Conservation (phyloP, 495 filamentous ascomycete species). For the Stereocaulon alpinum region DNA sequence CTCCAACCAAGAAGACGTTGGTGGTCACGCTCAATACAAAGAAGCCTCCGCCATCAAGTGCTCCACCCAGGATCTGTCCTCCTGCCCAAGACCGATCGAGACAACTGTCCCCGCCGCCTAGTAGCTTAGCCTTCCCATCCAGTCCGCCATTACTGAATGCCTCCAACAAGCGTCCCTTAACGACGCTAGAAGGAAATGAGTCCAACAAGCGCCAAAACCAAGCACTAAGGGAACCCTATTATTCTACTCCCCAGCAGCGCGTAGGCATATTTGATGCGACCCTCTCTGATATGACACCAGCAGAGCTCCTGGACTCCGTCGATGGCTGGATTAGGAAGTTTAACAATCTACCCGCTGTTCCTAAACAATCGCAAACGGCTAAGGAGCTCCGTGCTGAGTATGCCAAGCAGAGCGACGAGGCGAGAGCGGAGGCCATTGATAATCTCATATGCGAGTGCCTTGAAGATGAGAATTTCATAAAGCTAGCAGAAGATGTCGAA, state of each 20-base stretch:
- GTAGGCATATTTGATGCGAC: not conserved
- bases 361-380: not conserved
- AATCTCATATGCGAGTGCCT: conserved; percentile 37
- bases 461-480: conserved; percentile 35
- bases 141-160: not conserved
- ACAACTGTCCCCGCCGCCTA: not conserved
- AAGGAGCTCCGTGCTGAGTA: conserved; percentile 31
- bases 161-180: conserved; percentile 3
- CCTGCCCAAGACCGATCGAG: not conserved
- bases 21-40: not conserved
- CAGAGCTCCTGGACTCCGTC: conserved; percentile 12
- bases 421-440: conserved; percentile 31
- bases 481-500: conserved; percentile 37
- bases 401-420: conserved; percentile 26
- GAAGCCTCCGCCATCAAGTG: not conserved
- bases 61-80: not conserved
- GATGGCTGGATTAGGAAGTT: conserved; percentile 18
- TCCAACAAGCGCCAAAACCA: conserved; percentile 6
- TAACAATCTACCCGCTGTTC: conserved; percentile 11
- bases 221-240: not conserved
- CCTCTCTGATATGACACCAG: conserved; percentile 1
- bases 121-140: not conserved
- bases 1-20: not conserved
- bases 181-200: not conserved
- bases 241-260: not conserved